phyloP scores from a whole-genome alignment of 2,329 filamentous ascomycete genomes.

The Paecilomyces niveus region DNA sequence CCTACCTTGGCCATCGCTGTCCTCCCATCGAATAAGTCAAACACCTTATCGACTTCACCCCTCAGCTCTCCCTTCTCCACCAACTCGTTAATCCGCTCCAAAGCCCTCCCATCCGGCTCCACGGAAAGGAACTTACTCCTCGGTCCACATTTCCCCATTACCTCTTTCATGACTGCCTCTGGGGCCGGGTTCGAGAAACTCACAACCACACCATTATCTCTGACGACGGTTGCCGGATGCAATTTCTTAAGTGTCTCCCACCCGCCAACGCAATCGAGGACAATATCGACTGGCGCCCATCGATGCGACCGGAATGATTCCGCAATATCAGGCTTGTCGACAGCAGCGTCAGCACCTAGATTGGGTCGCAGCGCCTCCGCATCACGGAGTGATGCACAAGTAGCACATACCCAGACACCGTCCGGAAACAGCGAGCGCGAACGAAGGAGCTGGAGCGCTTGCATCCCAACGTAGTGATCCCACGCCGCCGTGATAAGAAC shows the following conservation, averaged over 20 bases:
- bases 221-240: conserved; percentile 25
- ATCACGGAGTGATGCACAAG: conserved; percentile 18
- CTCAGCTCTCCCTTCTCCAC: conserved; percentile 27
- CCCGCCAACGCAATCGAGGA: conserved; percentile 32
- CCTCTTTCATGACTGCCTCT: conserved; percentile 2
- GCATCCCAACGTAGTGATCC: conserved; percentile 29
- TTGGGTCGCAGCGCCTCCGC: conserved; percentile 18
- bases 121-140: conserved; percentile 30
- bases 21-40: conserved; percentile 27
- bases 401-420: conserved; percentile 31
- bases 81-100: conserved; percentile 27
- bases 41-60: conserved; percentile 25
- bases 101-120: conserved; percentile 25
- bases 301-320: conserved; percentile 20
- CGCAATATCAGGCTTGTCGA: conserved; percentile 26
- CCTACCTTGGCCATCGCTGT: conserved; percentile 21
- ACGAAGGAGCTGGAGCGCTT: conserved; percentile 31
- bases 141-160: conserved; percentile 16
- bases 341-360: conserved; percentile 26
- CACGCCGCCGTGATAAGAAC: conserved; percentile 32
- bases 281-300: conserved; percentile 33
- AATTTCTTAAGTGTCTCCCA: conserved; percentile 25
- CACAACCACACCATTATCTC: conserved; percentile 26
- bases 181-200: conserved; percentile 11
- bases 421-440: conserved; percentile 24